Conservation (phyloP, 2,329 filamentous ascomycete species). For the Phoma sp. region DNA sequence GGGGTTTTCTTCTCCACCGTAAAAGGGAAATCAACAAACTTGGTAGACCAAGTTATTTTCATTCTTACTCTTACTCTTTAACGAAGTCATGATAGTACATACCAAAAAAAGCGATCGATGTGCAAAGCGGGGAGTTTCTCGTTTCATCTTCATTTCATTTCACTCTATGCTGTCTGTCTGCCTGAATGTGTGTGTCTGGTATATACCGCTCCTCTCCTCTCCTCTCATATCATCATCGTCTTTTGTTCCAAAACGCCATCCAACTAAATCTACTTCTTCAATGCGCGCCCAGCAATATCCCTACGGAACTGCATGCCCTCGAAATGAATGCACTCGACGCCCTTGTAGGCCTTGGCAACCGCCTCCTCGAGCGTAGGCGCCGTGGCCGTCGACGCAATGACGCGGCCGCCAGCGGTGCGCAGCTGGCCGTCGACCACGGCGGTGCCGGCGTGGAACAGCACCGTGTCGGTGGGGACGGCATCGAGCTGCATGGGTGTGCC, state of each 20-base stretch:
- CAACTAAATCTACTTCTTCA: slow-evolving; percentile 38
- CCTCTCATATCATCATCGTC: no score
- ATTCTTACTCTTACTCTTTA: not conserved
- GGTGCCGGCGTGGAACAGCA: slow-evolving; percentile 95
- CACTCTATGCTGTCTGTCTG: no score
- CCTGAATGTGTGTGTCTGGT: no score
- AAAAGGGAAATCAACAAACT: no score
- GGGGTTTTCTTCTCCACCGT: no score
- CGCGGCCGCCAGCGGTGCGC: slow-evolving; percentile 82
- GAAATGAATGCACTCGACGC: slow-evolving; percentile 80
- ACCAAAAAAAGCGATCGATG: not conserved
- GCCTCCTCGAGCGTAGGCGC: slow-evolving; percentile 79
- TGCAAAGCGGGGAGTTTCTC: no score
- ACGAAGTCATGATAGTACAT: slow-evolving; percentile 8
- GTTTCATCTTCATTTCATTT: no score
- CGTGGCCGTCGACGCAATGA: slow-evolving; percentile 89
- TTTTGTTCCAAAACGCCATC: no score
- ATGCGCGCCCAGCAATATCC: slow-evolving; percentile 75
- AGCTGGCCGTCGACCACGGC: slow-evolving; percentile 66
- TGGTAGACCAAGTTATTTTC: no score
- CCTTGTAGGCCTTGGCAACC: slow-evolving; percentile 85
- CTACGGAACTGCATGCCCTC: slow-evolving; percentile 89
- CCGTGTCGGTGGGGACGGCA: slow-evolving; percentile 61
- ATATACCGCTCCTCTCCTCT: no score
- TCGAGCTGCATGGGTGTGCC: slow-evolving; percentile 68